A percentile compares a stretch with the other conserved stretches of the same genome.
These are phyloP conservation scores for Calophaca sinica DNA, from an alignment of 306 rosid genomes.

Conservation along the genomic window DNA sequence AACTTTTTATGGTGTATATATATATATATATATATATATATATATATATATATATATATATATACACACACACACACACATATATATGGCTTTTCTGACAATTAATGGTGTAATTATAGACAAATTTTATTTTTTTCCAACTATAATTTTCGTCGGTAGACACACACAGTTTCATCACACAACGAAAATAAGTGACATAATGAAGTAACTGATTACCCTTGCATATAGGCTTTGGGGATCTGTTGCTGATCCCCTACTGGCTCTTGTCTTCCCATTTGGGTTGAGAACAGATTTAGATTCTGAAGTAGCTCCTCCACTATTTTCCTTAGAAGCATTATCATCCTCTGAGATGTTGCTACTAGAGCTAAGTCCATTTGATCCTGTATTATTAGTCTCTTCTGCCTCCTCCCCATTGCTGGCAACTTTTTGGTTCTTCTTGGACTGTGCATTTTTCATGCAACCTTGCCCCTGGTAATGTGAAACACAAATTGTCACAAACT, in stretches of 20 bases:
- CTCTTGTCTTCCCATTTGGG: slow-evolving; percentile 70
- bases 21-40: too few relatives aligned
- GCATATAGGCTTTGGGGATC: slow-evolving; percentile 99
- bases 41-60: too few relatives aligned
- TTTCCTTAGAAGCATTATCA: slow-evolving; percentile 69
- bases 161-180: slow-evolving; percentile 2
- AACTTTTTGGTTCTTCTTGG: slow-evolving; percentile 57
- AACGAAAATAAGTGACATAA: background rate
- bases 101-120: too few relatives aligned
- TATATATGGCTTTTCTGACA: too few relatives aligned
- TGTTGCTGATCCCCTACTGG: slow-evolving; percentile 89
- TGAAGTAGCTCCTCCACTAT: slow-evolving; percentile 56
- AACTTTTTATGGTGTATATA: too few relatives aligned
- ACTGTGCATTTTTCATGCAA: slow-evolving; percentile 53
- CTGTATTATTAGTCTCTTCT: slow-evolving; percentile 56
- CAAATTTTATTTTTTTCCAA: too few relatives aligned
- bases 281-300: slow-evolving; percentile 56
- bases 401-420: slow-evolving; percentile 43
- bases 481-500: slow-evolving; percentile 34
- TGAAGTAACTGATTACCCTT: slow-evolving; percentile 61
- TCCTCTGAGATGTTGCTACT: slow-evolving; percentile 73
- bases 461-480: slow-evolving; percentile 56
- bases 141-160: too few relatives aligned
- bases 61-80: too few relatives aligned
- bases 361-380: slow-evolving; percentile 61